A percentile compares a stretch with the other conserved stretches of the same genome.
These are phyloP conservation scores for Ampelomyces quisqualis DNA, from an alignment of 2,329 filamentous ascomycete genomes.

Conservation along the genomic window DNA sequence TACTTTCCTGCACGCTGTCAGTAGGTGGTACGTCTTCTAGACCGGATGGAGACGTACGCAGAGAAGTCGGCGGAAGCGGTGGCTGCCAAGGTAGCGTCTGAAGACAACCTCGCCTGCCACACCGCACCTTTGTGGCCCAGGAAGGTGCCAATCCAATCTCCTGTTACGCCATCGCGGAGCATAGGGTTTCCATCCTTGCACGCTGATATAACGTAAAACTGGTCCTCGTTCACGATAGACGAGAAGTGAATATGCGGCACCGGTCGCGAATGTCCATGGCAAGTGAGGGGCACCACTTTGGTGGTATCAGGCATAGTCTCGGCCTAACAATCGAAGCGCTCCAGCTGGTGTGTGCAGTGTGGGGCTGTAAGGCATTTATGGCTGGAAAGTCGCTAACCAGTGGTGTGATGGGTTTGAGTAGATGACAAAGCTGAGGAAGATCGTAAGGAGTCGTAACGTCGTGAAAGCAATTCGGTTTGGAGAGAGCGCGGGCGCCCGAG, in stretches of 20 bases:
- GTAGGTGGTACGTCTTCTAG: conserved; percentile 3
- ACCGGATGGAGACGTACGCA: conserved; percentile 59
- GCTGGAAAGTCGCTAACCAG: conserved; percentile 8
- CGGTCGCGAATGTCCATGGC: conserved; percentile 89
- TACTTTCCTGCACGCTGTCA: conserved; percentile 67
- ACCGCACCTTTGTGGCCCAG: conserved; percentile 98
- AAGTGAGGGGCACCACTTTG: conserved; percentile 82
- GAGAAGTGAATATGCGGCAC: conserved; percentile 93
- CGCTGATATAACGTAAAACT: conserved; percentile 90
- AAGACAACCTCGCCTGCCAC: conserved; percentile 90
- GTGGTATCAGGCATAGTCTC: conserved; percentile 45
- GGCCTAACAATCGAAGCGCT: no score
- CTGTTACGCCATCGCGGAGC: conserved; percentile 93
- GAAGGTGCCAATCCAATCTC: conserved; percentile 81
- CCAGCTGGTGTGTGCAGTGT: neutral
- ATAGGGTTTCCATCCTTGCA: conserved; percentile 99
- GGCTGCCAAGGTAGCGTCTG: conserved; percentile 82
- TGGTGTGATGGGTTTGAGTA: conserved; percentile 2
- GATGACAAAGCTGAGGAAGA: conserved; percentile 13
- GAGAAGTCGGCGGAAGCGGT: conserved; percentile 97
- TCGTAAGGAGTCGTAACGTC: conserved; percentile 36
- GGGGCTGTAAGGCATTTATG: neutral
- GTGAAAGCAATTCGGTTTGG: conserved; percentile 21
- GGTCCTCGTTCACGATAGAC: conserved; percentile 74
- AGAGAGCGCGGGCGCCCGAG: conserved; percentile 9